Evolutionary conservation across 2,329 filamentous ascomycete genomes (phyloP), one percentile per base, ranked within the genome.

Genomic region (Alternaria consortialis): DNA sequence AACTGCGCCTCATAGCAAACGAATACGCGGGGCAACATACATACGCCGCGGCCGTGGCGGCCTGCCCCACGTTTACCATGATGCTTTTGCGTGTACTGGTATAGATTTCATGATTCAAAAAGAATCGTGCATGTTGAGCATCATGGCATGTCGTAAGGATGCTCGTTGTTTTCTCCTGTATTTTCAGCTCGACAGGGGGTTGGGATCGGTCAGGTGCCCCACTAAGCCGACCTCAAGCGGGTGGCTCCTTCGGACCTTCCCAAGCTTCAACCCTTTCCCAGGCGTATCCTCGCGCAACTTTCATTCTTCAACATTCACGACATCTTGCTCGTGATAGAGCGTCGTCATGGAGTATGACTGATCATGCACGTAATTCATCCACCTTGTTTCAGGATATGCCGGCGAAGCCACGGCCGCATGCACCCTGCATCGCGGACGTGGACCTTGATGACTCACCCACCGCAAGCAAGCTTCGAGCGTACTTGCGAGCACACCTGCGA

Each of bases 171-270:
- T 32, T 53, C 61, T 60, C 40, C 7, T n/a, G 57, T 39, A 34
- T 46, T 53, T 56, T 77, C 76, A 78, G 76, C 76, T 78, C 52
- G 69, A 72, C 74, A 74, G 61, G 75, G 63, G 60, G 39, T 50
- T 29, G 46, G 34, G 32, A 37, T 43, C 50, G 37, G 55, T 64
- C 64, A 67, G 58, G 57, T 56, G 60, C 59, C 57, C 46, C 57
- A 64, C 50, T 66, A 56, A 64, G 63, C 67, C 72, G 70, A 68
- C 68, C 53, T 62, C 64, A 69, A 65, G 61, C 64, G 65, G 61
- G 47, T 48, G 39, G 29, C 44, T 56, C 29, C 50, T 48, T 48
- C 53, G 34, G 20, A 47, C 31, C 40, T 31, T 53, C 48, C 43
- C 42, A 47, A 46, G 40, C 48, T 32, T 40, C 47, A 42, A 47